These are phyloP conservation scores for Glycine soja DNA, from an alignment of 306 rosid genomes.

Conservation along the genomic window DNA sequence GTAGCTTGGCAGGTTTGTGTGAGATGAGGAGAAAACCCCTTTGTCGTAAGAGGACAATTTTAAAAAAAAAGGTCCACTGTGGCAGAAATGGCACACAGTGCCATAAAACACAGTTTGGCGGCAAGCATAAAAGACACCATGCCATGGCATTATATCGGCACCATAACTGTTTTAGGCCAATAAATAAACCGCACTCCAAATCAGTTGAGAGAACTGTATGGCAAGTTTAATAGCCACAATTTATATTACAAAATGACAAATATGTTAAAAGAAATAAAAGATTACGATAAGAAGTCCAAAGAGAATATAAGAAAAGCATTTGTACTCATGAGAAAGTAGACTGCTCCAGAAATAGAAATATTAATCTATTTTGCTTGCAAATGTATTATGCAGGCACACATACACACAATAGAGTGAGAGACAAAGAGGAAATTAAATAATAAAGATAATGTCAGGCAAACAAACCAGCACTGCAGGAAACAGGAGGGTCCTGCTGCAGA, in stretches of 20 bases:
- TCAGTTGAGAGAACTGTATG: not conserved
- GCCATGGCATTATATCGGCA: not conserved
- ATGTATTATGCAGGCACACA: not conserved
- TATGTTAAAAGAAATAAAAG: not conserved
- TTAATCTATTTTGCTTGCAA: not conserved
- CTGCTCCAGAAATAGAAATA: not conserved
- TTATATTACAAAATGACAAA: too few relatives aligned
- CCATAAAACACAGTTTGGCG: too few relatives aligned
- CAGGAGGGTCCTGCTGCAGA: constrained; percentile 73
- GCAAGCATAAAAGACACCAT: not conserved
- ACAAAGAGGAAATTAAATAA: not conserved
- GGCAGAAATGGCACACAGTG: too few relatives aligned
- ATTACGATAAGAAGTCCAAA: not conserved
- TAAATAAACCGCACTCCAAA: not conserved
- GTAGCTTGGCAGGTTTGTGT: too few relatives aligned
- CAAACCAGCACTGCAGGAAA: constrained; percentile 77
- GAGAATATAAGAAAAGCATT: not conserved
- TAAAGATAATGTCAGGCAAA: constrained; percentile 9
- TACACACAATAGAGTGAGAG: not conserved
- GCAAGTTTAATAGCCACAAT: too few relatives aligned
- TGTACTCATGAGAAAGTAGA: not conserved
- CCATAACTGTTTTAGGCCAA: not conserved
- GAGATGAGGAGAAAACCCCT: too few relatives aligned
- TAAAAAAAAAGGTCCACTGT: too few relatives aligned
- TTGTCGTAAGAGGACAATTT: too few relatives aligned